Evolutionary conservation across 768 basidiomycete genomes (phyloP), one percentile per base, ranked within the genome.

Genomic region (Fomitopsis pulvina): DNA sequence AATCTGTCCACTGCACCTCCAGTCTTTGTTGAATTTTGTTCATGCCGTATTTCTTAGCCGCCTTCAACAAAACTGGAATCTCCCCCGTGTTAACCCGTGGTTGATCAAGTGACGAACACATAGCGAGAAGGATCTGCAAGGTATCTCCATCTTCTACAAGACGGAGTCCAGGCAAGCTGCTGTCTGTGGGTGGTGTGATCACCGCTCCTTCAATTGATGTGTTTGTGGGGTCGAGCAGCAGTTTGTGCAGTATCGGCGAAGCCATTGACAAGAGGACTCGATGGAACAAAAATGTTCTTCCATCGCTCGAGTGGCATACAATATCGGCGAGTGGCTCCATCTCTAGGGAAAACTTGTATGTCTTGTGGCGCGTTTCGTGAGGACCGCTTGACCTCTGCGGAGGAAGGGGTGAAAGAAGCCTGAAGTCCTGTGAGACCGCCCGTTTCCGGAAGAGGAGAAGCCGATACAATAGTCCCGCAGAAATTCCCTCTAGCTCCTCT

Each of bases 251-350:
- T 48, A 65, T 55, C 0, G 68, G 61, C 9, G 71, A 70, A 0
- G 66, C 57, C 16, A 68, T 58, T 20, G 61, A 60, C 18, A 70
- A 63, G 37, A 70, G 59, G 6, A 57, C 52, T n/a, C 54, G 68
- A 54, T 68, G 66, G 4, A 65, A 37, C 12, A 52, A 60, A 42
- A 68, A 80, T 40, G 66, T 60, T 52, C 69, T 63, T 25, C 64
- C 62, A 56, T 81, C 81, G 41, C 75, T 74, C 3, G 78, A 77
- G 51, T 76, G 73, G 38, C 81, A 67, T 48, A 80, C 72, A 45
- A 81, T 64, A 54, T 81, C 79, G 9, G 48, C 53, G 42, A n/a
- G n/a, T n/a, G n/a, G 9, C 22, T 43, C 21, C 21, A 43, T 43
- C 21, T 7, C 7, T n/a, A n/a, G n/a, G n/a, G n/a, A n/a, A n/a